Evolutionary conservation across 306 rosid genomes (phyloP), one percentile per base, ranked within the genome.

Genomic region (Citrullus colocynthis): DNA sequence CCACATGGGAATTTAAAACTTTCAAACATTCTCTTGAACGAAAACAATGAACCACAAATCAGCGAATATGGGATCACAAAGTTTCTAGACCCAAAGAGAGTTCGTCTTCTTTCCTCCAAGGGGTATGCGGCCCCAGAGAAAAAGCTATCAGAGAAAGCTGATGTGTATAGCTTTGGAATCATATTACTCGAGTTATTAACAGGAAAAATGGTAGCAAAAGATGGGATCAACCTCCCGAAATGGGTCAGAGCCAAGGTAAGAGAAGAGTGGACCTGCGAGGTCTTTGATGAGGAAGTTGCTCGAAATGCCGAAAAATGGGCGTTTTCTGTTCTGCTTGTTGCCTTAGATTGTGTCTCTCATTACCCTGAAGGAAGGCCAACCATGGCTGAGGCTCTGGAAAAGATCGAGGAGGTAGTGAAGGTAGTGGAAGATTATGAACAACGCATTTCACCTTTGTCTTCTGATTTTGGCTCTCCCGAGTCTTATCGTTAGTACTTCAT

Each of bases 211-310:
- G 88, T 81, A 20, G 96, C 90, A 60, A 80, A 54, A 5, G 83
- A 79, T 16, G 80, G 88, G 20, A 84, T 91, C 42, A 96, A 90
- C 82, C 90, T 93, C 44, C 89, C 93, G 2, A 91, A 86, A 80
- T 93, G 96, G 97, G 96, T 91, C 1, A 85, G 82, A 67, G 88
- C 96, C 66, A 91, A 88, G 83, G 89, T 93, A 37, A 87, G 84
- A 21, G 97, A 91, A 72, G 96, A 93, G 80, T 89, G 98, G 97
- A 91, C 97, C 3, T 96, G 92, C 1, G 97, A 93, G 54, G 97
- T 91, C 1, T 91, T 93, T 65, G 97, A 91, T 74, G 89, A 82
- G 14, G 89, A 88, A 72, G 86, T 89, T 9, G 84, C 67, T 78
- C 83, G 85, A 70, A 56, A 76, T 32, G 85, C 81, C 13, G 64